Base-by-base conservation (phyloP, 2,329 filamentous ascomycete genomes). In the Colletotrichum truncatum region DNA sequence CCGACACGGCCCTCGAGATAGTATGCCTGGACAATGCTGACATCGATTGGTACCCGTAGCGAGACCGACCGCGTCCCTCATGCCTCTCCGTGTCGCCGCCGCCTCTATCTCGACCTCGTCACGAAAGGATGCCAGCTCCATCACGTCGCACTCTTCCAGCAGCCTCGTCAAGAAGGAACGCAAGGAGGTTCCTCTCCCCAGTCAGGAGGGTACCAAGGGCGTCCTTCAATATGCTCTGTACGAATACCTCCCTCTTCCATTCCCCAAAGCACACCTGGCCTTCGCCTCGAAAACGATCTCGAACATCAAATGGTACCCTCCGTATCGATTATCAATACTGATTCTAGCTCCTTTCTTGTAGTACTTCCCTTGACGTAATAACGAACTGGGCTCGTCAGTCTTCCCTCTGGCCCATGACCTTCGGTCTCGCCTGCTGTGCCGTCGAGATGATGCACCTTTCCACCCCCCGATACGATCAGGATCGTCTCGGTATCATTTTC, bases 361-460 rank as follows among this genome's bases (percentile, higher is more conserved):
- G 91, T 68, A 93, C 92, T 58, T 91, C 91, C 5, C 85, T 94
- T 74, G 93, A 97, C 76, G 85, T 91, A 74, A 85, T 96, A 68
- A 82, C 91, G 79, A 95, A 94, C 82, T 97, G 93, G 93, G 91
- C 89, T 36, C 89, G 93, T 53, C 92, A 96, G 80, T 88, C 90
- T 59, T 97, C 93, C 14, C 84, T 96, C 55, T 97, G 93, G 93
- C 93, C 93, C 71, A 90, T 97, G 86, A 94, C 91, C 52, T 97
- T 97, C 77, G 93, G 91, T 54, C 90, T 96, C 51, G 93, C 93
- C 74, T 97, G 93, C 86, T 97, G 93, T 79, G 93, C 91, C 78
- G 82, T 97, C 75, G 93, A 97, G 78, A 97, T 97, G 93, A 97
- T 97, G 93, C 92, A 94, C 77, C 85, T 93, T 18, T 96, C 93